A percentile compares a stretch with the other conserved stretches of the same genome.
phyloP scores from a whole-genome alignment of 306 rosid species.

The Rosa rugosa region DNA sequence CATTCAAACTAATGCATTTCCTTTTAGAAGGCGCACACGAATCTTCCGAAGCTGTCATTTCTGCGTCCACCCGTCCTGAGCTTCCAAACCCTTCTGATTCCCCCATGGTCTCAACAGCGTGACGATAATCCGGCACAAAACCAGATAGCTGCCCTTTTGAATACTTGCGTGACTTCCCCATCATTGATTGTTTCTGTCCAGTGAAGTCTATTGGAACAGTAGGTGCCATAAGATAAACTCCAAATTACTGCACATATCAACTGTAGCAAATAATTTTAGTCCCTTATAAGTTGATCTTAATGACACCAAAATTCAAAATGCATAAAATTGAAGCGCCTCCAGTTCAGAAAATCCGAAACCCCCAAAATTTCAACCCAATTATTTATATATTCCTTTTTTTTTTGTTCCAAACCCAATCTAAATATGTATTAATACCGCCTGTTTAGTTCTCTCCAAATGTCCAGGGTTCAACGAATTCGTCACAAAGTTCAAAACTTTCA shows the following conservation, averaged over 20 bases:
- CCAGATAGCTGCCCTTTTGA: slow-evolving; percentile 76
- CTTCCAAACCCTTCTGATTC: slow-evolving; percentile 91
- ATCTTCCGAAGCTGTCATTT: slow-evolving; percentile 52
- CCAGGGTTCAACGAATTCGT: slow-evolving; percentile 10
- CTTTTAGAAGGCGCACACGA: slow-evolving; percentile 57
- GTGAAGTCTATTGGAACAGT: slow-evolving; percentile 82
- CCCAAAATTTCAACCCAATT: slow-evolving; percentile 30
- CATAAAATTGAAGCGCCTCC: slow-evolving; percentile 12
- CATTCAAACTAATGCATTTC: slow-evolving; percentile 56
- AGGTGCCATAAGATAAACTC: slow-evolving; percentile 80
- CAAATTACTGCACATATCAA: slow-evolving; percentile 75
- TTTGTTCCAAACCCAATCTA: background rate
- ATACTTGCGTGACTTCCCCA: slow-evolving; percentile 93
- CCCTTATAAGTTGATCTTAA: slow-evolving; percentile 9
- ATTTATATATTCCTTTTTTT: background rate
- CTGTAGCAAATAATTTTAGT: slow-evolving; percentile 35
- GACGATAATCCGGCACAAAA: slow-evolving; percentile 78
- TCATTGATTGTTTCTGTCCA: slow-evolving; percentile 76
- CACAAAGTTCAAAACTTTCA: slow-evolving; percentile 23
- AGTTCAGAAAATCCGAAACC: slow-evolving; percentile 29
- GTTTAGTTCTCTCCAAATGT: slow-evolving; percentile 16
- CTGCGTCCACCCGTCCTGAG: slow-evolving; percentile 65
- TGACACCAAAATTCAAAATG: slow-evolving; percentile 13
- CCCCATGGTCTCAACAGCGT: slow-evolving; percentile 84
- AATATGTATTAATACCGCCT: background rate